Base-by-base conservation (phyloP, 176 grass and related monocot genomes). In the Alloteropsis semialata region DNA sequence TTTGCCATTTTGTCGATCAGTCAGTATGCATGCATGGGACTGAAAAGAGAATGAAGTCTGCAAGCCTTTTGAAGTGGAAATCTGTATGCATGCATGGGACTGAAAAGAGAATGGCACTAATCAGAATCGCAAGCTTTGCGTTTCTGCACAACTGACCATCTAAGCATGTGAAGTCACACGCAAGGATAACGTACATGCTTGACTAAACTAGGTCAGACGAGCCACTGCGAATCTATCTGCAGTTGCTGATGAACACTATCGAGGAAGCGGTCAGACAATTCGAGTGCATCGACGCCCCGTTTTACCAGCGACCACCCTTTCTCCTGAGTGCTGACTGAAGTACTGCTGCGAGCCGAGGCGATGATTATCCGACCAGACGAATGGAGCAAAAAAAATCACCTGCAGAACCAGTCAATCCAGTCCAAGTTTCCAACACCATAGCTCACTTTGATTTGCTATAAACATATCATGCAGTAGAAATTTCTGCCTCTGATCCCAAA, bases 241-340 rank as follows among this genome's bases (percentile, higher is more conserved):
- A 29, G 12, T 9, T 22, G 14, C 17, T 10, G 49, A 41, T 53
- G 18, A 29, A 58, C 34, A 25, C 24, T 8, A 63, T 36, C 72
- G 3, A 29, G 72, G 79, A 88, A 78, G 65, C 1, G 43, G 73
- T 78, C 79, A 82, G 51, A 56, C 32, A 10, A 69, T 42, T 48
- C 6, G 24, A 77, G 7, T n/a, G 10, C 2, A n/a, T 2, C 16
- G 15, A 19, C 5, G 41, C 43, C 43, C 24, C 72, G 77, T 19
- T 54, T 18, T 12, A 61, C 32, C 41, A 61, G 48, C 63, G 14
- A 62, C 42, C 53, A 25, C 18, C 19, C 58, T 9, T 22, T 56
- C 38, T 46, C 25, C 37, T 2, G 1, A 22, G 38, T 10, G 8
- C n/a, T 55, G 53, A 7, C 6, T 13, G 12, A 15, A 4, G 42